These are phyloP conservation scores for Polytrichum formosum DNA, from an alignment of 225 moss, liverwort and hornwort species.

Conservation along the genomic window DNA sequence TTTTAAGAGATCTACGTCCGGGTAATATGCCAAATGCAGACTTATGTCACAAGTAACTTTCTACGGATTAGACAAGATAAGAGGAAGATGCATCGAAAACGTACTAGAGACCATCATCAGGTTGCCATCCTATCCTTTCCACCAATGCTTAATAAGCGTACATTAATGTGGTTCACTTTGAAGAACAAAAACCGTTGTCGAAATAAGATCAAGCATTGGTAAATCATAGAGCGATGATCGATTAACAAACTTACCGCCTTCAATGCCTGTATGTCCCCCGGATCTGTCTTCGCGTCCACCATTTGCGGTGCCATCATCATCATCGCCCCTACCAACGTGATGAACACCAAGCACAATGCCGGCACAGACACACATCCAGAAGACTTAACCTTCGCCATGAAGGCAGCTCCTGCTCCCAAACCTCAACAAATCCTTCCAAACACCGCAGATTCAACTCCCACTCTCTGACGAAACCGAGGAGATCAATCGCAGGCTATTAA, in stretches of 20 bases:
- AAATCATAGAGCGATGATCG: neutral
- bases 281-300: slow-evolving; percentile 11
- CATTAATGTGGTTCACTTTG: too few species aligned
- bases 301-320: neutral
- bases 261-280: slow-evolving; percentile 10
- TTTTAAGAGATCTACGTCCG: too few species aligned
- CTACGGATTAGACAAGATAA: neutral
- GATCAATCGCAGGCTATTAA: too few species aligned
- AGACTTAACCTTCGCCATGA: neutral
- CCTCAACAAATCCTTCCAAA: neutral
- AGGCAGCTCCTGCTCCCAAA: neutral
- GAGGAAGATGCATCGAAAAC: neutral
- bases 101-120: neutral
- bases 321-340: neutral
- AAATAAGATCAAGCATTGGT: neutral
- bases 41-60: too few species aligned
- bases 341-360: slow-evolving; percentile 1
- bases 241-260: slow-evolving; percentile 1
- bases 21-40: too few species aligned
- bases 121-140: neutral
- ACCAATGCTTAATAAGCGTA: too few species aligned
- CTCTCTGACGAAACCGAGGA: too few species aligned
- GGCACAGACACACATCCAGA: neutral
- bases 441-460: too few species aligned
- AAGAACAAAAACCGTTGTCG: neutral